Evolutionary conservation across 192 early-diverging fungal species (phyloP), one percentile per base, ranked within the genome.

Genomic region (Glomus cerebriforme): DNA sequence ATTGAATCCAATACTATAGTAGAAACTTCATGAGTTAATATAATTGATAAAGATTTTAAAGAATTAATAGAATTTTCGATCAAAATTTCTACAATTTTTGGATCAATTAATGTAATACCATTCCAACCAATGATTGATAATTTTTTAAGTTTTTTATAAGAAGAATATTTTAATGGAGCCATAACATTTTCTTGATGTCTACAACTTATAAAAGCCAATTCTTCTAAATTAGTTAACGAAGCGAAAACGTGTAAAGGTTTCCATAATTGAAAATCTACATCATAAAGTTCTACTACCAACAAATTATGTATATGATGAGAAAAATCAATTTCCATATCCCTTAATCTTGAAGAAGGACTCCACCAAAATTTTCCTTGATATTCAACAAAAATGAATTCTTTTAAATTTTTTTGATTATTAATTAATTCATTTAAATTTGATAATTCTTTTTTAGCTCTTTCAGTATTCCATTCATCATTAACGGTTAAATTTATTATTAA

Each of bases 351-450:
- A 39, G 34, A 37, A 37, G 66, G 19, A 37, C 34, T 39, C 66
- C 63, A 65, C 63, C 66, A 68, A 68, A 37, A 39, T 39, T n/a
- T n/a, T n/a, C 66, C 66, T 22, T 31, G 66, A 68, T 68, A 68
- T 68, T 68, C 66, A 34, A 37, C 66, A 39, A 22, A 68, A 35
- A 68, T 37, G 39, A 68, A 68, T 24, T 68, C 66, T 68, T 39
- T 37, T n/a, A 68, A 39, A 24, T 24, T 7, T n/a, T 68, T 68
- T 68, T 68, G 66, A 39, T 10, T 35, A 68, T 68, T 37, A 68
- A 68, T 68, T n/a, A 68, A 37, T 24, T 68, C 7, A 37, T 32
- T 37, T 37, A 68, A 68, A n/a, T 19, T 22, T 37, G 19, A n/a
- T n/a, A 68, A 9, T n/a, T 68, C 34, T 7, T 1, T 17, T n/a